Conservation (phyloP, 345 rosid species). For the Carallia pectinifolia region DNA sequence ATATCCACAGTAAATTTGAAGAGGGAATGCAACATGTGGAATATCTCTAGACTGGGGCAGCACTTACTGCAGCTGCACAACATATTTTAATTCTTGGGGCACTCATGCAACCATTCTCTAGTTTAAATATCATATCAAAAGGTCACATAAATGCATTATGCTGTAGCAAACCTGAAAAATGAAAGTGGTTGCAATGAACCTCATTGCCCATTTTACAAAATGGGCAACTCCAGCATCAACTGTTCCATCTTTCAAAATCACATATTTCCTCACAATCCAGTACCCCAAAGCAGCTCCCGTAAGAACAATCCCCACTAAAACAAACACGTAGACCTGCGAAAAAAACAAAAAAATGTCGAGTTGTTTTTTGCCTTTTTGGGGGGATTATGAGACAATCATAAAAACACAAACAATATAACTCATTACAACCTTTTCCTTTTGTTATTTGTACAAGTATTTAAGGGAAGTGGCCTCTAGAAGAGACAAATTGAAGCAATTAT, state of each 20-base stretch:
- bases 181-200: slow-evolving; percentile 60
- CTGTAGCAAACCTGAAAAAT: slow-evolving; percentile 61
- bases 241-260: slow-evolving; percentile 69
- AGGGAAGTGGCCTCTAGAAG: too few species aligned
- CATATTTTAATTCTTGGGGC: slow-evolving; percentile 1
- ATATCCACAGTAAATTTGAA: background rate
- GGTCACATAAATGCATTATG: slow-evolving; percentile 1
- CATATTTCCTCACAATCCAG: slow-evolving; percentile 89
- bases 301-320: slow-evolving; percentile 62
- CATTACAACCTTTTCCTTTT: too few species aligned
- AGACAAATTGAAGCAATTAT: too few species aligned
- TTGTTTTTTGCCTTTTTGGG: too few species aligned
- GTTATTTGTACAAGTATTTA: too few species aligned
- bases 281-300: slow-evolving; percentile 93
- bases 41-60: too few species aligned
- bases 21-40: too few species aligned
- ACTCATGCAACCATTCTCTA: background rate
- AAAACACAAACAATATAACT: too few species aligned
- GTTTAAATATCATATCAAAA: slow-evolving; percentile 2
- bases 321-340: slow-evolving; percentile 61
- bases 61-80: background rate
- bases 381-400: too few species aligned
- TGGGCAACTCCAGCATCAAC: slow-evolving; percentile 80
- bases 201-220: slow-evolving; percentile 94
- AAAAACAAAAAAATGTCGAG: slow-evolving; percentile 8